Evolutionary conservation across 371 early-diverging fungal genomes (phyloP).

Genomic region (Umbelopsis sp.): DNA sequence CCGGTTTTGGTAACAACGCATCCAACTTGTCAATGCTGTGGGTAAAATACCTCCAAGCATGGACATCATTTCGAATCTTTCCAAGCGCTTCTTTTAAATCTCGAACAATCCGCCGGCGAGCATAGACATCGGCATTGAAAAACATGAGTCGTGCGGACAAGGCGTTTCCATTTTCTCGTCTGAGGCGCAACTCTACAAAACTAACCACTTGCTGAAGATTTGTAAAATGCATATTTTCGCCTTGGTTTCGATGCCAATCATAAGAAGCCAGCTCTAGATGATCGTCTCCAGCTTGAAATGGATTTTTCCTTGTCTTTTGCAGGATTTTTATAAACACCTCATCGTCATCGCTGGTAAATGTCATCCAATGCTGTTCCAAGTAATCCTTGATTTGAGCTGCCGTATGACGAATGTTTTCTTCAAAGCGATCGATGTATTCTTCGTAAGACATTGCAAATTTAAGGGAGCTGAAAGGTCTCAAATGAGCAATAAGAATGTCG

Average conservation of each 20-base stretch:
- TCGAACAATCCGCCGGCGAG: conserved; percentile 34
- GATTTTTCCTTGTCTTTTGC: conserved; percentile 15
- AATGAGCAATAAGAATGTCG: not conserved
- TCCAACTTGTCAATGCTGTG: conserved; percentile 22
- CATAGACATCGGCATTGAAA: conserved; percentile 45
- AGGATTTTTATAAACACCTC: conserved; percentile 25
- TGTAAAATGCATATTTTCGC: not conserved
- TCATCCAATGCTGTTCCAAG: conserved; percentile 38
- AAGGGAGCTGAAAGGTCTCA: conserved; percentile 13
- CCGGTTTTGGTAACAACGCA: conserved; percentile 20
- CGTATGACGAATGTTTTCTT: conserved; percentile 3
- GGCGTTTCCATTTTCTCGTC: conserved; percentile 48
- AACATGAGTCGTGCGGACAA: conserved; percentile 39
- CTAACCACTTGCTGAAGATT: conserved; percentile 10
- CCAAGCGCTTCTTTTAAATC: conserved; percentile 34
- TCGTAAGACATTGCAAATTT: conserved; percentile 4
- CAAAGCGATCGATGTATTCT: conserved; percentile 10
- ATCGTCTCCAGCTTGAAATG: conserved; percentile 8
- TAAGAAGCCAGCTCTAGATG: conserved; percentile 10
- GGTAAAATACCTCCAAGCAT: not conserved
- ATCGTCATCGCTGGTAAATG: conserved; percentile 34
- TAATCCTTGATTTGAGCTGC: conserved; percentile 27
- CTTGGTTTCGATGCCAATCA: not conserved
- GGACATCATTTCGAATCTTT: not conserved
- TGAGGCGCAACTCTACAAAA: conserved; percentile 36